Conservation (phyloP, 129 eudicot genomes). For the Lactuca sativa region DNA sequence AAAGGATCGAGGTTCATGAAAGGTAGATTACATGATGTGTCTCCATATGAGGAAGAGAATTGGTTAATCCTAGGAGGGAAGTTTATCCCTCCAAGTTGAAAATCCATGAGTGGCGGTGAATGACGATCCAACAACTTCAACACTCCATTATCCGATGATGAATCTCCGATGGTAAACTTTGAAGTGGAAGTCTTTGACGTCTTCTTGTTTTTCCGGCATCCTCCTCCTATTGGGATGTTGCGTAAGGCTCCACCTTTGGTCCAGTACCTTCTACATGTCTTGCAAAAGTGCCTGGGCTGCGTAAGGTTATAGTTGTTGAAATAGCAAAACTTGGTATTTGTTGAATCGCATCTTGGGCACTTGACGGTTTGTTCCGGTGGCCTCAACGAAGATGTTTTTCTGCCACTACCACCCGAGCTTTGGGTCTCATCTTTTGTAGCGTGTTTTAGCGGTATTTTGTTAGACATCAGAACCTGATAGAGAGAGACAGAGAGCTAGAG, state of each 20-base stretch:
- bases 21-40: constrained; percentile 30
- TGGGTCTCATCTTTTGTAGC: constrained; percentile 43
- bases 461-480: constrained; percentile 38
- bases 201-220: constrained; percentile 79
- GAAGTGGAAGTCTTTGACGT: constrained; percentile 33
- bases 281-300: constrained; percentile 93
- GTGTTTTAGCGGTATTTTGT: constrained; percentile 31
- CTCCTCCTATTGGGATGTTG: constrained; percentile 89
- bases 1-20: constrained; percentile 53
- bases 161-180: constrained; percentile 30
- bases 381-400: constrained; percentile 31
- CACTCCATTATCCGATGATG: constrained; percentile 38
- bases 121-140: constrained; percentile 38
- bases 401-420: constrained; percentile 24
- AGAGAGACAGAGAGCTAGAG: background rate
- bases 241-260: constrained; percentile 88
- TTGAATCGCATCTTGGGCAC: constrained; percentile 89
- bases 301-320: constrained; percentile 90
- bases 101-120: constrained; percentile 52
- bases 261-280: constrained; percentile 92
- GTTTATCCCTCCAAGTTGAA: constrained; percentile 58
- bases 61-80: constrained; percentile 33
- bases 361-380: constrained; percentile 48
- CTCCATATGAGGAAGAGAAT: constrained; percentile 48
- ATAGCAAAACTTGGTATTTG: constrained; percentile 91